Conservation (phyloP, 805 yeast genomes). For the Kazachstania viticola region DNA sequence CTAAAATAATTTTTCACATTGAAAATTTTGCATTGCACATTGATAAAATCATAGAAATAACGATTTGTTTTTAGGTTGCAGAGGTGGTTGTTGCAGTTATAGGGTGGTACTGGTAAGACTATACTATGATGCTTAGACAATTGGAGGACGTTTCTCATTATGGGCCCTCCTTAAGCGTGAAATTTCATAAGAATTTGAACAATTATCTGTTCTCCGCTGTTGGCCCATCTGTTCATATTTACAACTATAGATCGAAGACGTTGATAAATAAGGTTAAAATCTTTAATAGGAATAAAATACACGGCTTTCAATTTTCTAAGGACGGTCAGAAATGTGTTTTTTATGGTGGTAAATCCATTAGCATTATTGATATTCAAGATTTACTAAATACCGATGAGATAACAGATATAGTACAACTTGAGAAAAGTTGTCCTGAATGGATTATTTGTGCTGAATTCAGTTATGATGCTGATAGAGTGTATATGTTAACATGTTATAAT, state of each 20-base stretch:
- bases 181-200: constrained; percentile 20
- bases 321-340: constrained; percentile 28
- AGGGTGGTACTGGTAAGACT: constrained; percentile 2
- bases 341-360: constrained; percentile 67
- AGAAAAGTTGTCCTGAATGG: constrained; percentile 67
- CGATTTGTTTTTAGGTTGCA: too few species aligned
- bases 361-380: constrained; percentile 29
- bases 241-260: constrained; percentile 32
- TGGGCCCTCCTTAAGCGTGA: constrained; percentile 66
- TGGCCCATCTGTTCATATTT: constrained; percentile 56
- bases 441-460: constrained; percentile 50
- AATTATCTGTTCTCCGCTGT: constrained; percentile 46
- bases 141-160: constrained; percentile 23
- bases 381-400: constrained; percentile 9
- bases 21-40: too few species aligned
- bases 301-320: constrained; percentile 44
- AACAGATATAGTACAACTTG: constrained; percentile 21
- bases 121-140: constrained; percentile 18
- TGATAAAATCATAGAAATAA: too few species aligned
- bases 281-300: constrained; percentile 69
- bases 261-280: constrained; percentile 33
- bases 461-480: constrained; percentile 28
- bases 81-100: too few species aligned
- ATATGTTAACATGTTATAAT: constrained; percentile 73
- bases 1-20: too few species aligned